A percentile compares a stretch with the other conserved stretches of the same genome.
Conservation (phyloP, 2,329 filamentous ascomycete species). For the Periconia digitata region DNA sequence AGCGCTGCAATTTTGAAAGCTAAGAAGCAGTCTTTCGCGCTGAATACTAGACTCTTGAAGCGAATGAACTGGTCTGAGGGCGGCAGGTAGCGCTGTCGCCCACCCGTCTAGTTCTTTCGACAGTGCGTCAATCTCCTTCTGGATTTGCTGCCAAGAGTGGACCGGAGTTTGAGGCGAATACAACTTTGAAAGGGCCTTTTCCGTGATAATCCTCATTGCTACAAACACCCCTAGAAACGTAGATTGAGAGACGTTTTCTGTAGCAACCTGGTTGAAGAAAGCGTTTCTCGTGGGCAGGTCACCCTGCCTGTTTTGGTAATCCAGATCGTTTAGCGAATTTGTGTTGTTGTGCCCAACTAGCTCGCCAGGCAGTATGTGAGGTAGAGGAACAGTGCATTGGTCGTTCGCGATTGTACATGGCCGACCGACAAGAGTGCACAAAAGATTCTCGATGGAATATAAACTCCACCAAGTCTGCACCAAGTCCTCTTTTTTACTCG, state of each 20-base stretch:
- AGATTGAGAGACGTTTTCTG: background rate
- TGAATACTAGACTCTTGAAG: background rate
- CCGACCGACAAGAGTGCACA: slow-evolving; percentile 39
- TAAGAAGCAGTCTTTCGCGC: slow-evolving; percentile 19
- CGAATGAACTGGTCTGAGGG: slow-evolving; percentile 1
- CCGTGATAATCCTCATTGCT: slow-evolving; percentile 14
- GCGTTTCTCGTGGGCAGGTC: background rate
- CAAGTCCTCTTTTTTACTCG: slow-evolving; percentile 28
- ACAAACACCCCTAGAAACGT: slow-evolving; percentile 7
- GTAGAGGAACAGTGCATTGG: slow-evolving; percentile 33
- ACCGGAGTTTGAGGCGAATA: slow-evolving; percentile 34
- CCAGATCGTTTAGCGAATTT: background rate
- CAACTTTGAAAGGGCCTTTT: slow-evolving; percentile 19
- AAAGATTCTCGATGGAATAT: slow-evolving; percentile 35
- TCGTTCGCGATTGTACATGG: slow-evolving; percentile 32
- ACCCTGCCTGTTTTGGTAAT: background rate
- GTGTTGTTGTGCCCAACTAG: background rate
- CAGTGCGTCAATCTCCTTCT: slow-evolving; percentile 27
- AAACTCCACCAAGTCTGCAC: slow-evolving; percentile 43
- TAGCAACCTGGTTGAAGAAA: background rate
- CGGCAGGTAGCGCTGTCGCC: slow-evolving; percentile 23
- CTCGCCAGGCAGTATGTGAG: background rate
- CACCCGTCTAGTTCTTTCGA: slow-evolving; percentile 33
- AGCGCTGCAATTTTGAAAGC: slow-evolving; percentile 34
- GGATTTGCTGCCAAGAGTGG: slow-evolving; percentile 35